phyloP scores from a whole-genome alignment of 768 basidiomycete species.

The Botryobasidium botryosum region DNA sequence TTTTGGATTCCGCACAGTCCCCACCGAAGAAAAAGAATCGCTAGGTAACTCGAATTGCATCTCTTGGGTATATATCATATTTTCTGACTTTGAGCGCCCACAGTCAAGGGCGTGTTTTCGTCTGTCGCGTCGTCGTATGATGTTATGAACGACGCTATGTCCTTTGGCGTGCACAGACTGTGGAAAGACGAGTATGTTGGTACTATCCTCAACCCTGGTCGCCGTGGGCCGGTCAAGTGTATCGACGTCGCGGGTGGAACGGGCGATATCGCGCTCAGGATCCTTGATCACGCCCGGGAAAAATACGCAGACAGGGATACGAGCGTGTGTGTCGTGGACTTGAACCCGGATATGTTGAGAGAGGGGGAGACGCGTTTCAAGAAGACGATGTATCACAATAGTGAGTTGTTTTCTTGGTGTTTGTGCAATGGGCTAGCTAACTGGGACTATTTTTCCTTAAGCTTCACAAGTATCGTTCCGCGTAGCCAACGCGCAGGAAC shows the following conservation, averaged over 20 bases:
- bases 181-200: conserved; percentile 94
- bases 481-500: conserved; percentile 79
- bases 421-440: not conserved
- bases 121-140: conserved; percentile 94
- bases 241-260: conserved; percentile 95
- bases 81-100: not conserved
- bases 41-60: conserved; percentile 24
- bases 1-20: conserved; percentile 85
- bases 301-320: conserved; percentile 82
- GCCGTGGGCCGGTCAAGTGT: conserved; percentile 42
- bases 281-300: conserved; percentile 80
- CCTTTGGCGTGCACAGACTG: conserved; percentile 83
- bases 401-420: conserved; percentile 31
- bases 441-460: conserved; percentile 19
- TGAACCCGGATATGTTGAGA: conserved; percentile 88
- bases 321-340: conserved; percentile 77
- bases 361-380: conserved; percentile 84
- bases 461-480: conserved; percentile 87
- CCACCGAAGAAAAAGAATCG: conserved; percentile 71
- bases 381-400: conserved; percentile 96
- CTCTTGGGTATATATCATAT: not conserved
- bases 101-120: conserved; percentile 83
- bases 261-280: conserved; percentile 88
- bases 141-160: conserved; percentile 98
- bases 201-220: conserved; percentile 54